A percentile compares a stretch with the other conserved stretches of the same genome.
These are phyloP conservation scores for Melampsora americana DNA, from an alignment of 1,284 basidiomycete genomes.

Conservation along the genomic window DNA sequence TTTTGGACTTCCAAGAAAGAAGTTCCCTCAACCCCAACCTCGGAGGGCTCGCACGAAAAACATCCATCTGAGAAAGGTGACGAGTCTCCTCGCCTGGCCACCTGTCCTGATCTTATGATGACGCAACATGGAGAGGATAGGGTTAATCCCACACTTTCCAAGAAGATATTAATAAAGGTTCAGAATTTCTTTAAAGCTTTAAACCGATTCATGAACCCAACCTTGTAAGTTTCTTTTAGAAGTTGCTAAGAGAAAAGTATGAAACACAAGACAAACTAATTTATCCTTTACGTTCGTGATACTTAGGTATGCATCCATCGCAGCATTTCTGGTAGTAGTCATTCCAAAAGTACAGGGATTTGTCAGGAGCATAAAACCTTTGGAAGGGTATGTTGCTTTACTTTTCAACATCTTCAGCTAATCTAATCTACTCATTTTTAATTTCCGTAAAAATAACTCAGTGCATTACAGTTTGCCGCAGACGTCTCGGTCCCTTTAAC, in stretches of 20 bases:
- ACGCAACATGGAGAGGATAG: not conserved
- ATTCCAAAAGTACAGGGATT: slow-evolving; percentile 55
- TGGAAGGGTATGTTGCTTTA: slow-evolving; percentile 50
- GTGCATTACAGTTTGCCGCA: slow-evolving; percentile 55
- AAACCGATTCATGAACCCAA: slow-evolving; percentile 49
- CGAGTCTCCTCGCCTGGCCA: not conserved
- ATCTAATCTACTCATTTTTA: no score
- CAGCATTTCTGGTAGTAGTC: slow-evolving; percentile 55
- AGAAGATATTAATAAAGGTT: no score
- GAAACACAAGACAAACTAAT: not conserved
- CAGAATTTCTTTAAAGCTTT: slow-evolving; percentile 46
- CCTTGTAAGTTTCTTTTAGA: slow-evolving; percentile 31
- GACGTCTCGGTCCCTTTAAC: slow-evolving; percentile 57
- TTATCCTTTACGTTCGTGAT: not conserved
- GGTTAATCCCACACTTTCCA: no score
- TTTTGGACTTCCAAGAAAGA: not conserved
- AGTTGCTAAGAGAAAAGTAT: not conserved
- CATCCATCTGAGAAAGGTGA: not conserved
- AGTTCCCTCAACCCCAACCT: not conserved
- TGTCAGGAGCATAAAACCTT: slow-evolving; percentile 53
- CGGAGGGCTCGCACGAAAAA: not conserved
- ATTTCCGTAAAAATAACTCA: slow-evolving; percentile 30
- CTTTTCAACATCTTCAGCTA: no score
- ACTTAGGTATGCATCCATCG: slow-evolving; percentile 54
- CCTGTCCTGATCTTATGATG: slow-evolving; percentile 21